Evolutionary conservation across 306 rosid species (phyloP).

Genomic region (Dryas drummondii): DNA sequence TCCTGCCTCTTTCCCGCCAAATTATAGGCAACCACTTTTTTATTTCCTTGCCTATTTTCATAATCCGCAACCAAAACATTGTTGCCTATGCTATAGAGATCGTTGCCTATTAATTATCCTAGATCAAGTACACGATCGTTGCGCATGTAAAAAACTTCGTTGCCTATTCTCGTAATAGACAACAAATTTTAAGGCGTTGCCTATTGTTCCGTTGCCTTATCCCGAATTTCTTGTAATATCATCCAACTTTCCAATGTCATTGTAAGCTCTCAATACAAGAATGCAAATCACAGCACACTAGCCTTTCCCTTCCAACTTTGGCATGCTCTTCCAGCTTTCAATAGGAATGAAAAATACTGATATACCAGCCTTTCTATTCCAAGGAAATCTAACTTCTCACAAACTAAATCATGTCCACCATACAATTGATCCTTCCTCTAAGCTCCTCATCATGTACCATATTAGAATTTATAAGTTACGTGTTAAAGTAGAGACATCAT

Average conservation of each 20-base stretch:
- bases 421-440: neutral
- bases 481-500: neutral
- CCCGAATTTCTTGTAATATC: too few relatives aligned
- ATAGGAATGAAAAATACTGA: neutral
- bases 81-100: too few relatives aligned
- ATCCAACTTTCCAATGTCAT: neutral
- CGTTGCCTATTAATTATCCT: too few relatives aligned
- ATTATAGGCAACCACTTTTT: too few relatives aligned
- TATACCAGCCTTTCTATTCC: neutral
- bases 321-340: neutral
- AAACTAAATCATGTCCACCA: neutral
- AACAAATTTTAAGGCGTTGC: too few relatives aligned
- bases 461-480: neutral
- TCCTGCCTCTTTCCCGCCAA: too few relatives aligned
- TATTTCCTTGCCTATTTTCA: too few relatives aligned
- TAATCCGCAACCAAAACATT: too few relatives aligned
- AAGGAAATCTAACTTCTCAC: neutral
- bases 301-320: neutral
- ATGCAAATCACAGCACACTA: neutral
- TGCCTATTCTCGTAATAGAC: too few relatives aligned
- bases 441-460: neutral
- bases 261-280: neutral
- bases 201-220: too few relatives aligned
- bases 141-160: too few relatives aligned
- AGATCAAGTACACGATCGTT: too few relatives aligned